These are phyloP conservation scores for Paraphoma chrysanthemicola DNA, from an alignment of 2,329 filamentous ascomycete species.

Conservation along the genomic window DNA sequence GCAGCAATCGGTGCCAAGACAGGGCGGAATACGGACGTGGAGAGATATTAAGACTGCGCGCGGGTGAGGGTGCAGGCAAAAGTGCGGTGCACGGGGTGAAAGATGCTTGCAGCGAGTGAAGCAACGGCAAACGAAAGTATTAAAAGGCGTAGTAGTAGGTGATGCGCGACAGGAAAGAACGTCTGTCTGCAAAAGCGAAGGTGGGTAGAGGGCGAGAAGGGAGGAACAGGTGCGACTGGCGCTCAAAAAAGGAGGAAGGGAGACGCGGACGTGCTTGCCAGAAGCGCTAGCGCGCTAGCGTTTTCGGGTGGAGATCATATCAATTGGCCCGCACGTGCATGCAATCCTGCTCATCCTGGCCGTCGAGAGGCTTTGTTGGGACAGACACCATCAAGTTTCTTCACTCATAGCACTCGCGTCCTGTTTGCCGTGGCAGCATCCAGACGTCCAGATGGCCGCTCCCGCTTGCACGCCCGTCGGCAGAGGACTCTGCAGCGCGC, in stretches of 20 bases:
- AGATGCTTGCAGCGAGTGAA: constrained; percentile 48
- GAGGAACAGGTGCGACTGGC: constrained; percentile 14
- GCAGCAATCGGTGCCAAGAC: constrained; percentile 3
- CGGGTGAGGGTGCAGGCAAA: constrained; percentile 25
- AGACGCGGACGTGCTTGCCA: constrained; percentile 22
- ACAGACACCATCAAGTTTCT: background rate
- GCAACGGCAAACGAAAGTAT: constrained; percentile 45
- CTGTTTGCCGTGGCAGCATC: background rate
- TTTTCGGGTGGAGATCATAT: constrained; percentile 18
- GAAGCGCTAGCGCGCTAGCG: constrained; percentile 14
- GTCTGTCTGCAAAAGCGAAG: constrained; percentile 28
- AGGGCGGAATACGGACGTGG: constrained; percentile 34
- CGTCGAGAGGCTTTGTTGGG: constrained; percentile 3
- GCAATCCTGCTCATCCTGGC: background rate
- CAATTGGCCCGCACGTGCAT: constrained; percentile 21
- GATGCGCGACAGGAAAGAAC: constrained; percentile 27
- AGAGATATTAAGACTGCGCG: constrained; percentile 46
- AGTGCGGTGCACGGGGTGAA: constrained; percentile 36
- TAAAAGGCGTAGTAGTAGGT: constrained; percentile 25
- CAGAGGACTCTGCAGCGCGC: background rate
- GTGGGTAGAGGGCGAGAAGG: constrained; percentile 26
- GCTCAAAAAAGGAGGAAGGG: constrained; percentile 24
- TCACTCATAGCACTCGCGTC: no score
- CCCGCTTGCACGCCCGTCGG: background rate
- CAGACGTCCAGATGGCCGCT: no score